Conservation (phyloP, 1,284 basidiomycete species). For the Ceratobasidium papillatum region DNA sequence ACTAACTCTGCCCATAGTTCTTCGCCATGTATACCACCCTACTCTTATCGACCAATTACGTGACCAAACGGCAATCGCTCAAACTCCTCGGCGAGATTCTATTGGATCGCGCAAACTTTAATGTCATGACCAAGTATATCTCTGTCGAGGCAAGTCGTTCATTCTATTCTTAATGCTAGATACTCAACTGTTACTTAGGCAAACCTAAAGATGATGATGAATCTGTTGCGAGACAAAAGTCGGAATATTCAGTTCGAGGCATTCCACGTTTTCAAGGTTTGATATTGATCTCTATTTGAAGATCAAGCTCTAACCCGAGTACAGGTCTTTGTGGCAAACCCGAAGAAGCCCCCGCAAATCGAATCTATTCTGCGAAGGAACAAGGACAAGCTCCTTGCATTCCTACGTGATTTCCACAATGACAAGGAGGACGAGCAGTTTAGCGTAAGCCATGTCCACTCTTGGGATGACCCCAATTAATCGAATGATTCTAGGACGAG, state of each 20-base stretch:
- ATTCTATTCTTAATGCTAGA: conserved; percentile 62
- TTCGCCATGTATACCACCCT: conserved; percentile 94
- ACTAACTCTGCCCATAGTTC: conserved; percentile 66
- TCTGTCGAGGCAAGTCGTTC: conserved; percentile 64
- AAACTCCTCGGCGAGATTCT: conserved; percentile 98
- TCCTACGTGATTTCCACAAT: conserved; percentile 94
- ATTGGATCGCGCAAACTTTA: conserved; percentile 96
- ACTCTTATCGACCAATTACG: conserved; percentile 94
- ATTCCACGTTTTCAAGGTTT: conserved; percentile 99
- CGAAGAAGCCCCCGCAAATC: conserved; percentile 97
- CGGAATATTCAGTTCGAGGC: conserved; percentile 99
- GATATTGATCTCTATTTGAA: conserved; percentile 43
- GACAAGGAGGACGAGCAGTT: conserved; percentile 99
- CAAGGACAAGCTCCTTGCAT: conserved; percentile 90
- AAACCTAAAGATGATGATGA: conserved; percentile 99
- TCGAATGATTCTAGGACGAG: conserved; percentile 71
- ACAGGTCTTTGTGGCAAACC: conserved; percentile 97
- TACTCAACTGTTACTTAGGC: conserved; percentile 57
- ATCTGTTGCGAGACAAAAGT: conserved; percentile 94
- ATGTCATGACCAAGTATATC: conserved; percentile 98
- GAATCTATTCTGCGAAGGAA: conserved; percentile 91
- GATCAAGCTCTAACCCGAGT: neutral
- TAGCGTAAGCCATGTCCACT: conserved; percentile 61
- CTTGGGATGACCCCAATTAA: conserved; percentile 33
- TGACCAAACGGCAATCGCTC: conserved; percentile 98